Evolutionary conservation across 495 filamentous ascomycete genomes (phyloP).

Genomic region (Clavariopsis aquatica): DNA sequence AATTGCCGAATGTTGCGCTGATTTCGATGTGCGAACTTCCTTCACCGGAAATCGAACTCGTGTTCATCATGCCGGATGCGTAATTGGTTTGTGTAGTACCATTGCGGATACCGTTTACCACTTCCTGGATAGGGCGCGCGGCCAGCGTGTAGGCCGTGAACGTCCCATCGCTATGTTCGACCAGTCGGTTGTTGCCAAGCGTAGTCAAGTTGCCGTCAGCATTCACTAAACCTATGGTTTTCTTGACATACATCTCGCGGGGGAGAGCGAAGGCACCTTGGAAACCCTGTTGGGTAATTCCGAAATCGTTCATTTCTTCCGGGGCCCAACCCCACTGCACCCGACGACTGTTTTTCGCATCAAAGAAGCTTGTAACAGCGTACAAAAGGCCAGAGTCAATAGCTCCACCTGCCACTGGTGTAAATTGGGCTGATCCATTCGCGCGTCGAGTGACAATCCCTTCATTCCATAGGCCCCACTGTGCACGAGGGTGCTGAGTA

Average conservation of each 20-base stretch:
- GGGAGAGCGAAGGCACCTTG: conserved; percentile 50
- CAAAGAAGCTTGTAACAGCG: conserved; percentile 48
- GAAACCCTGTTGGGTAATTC: conserved; percentile 47
- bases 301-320: conserved; percentile 47
- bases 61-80: conserved; percentile 8
- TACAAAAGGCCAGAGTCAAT: conserved; percentile 50
- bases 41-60: conserved; percentile 26
- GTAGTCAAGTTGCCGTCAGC: conserved; percentile 36
- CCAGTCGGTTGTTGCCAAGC: conserved; percentile 37
- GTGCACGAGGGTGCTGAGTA: conserved; percentile 38
- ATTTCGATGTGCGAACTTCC: conserved; percentile 39
- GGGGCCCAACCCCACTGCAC: conserved; percentile 50
- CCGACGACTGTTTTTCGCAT: conserved; percentile 49
- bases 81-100: conserved; percentile 17
- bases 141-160: conserved; percentile 48
- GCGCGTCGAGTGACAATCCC: conserved; percentile 42
- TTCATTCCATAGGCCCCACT: conserved; percentile 51
- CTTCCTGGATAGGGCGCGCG: conserved; percentile 45
- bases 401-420: conserved; percentile 45
- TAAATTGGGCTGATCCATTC: conserved; percentile 46
- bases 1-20: conserved; percentile 37
- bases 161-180: conserved; percentile 39
- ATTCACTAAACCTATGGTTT: conserved; percentile 41
- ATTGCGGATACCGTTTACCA: conserved; percentile 43
- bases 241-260: conserved; percentile 48